Evolutionary conservation across 495 filamentous ascomycete genomes (phyloP), one percentile per base, ranked within the genome.

Genomic region (Aspergillus biplanus): DNA sequence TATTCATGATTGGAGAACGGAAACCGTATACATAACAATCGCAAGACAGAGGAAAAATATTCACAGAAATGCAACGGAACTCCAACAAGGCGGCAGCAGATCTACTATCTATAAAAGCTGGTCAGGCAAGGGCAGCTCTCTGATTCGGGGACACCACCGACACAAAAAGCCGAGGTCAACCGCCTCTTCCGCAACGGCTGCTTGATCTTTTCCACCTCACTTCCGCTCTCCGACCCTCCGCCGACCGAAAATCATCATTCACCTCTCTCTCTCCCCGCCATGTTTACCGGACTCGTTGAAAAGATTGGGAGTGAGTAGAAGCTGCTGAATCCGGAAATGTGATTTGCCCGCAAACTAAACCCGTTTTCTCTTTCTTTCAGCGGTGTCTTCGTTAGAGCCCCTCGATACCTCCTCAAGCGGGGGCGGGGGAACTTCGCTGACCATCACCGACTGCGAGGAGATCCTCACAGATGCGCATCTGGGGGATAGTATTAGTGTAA

Each of bases 271-370:
- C 47, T 50, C 47, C 21, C 33, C 72, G 85, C 55, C 50, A 99
- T 99, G 95, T 99, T 99, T 74, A 99, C 95, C 55, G 95, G 95
- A 63, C 90, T 99, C 63, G 92, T 99, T 46, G 96, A 99, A 80
- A 90, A 87, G 53, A 90, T 98, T 50, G 96, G 96, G 75, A 92
- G 96, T 96, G 78, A 77, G 85, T 62, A 42, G 13, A 32, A 18
- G 9, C 6, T 49, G 7, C 1, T 35, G n/a, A 53, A 16, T 18
- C 27, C 0, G 3, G 1, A 18, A 52, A 49, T n/a, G 61, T 65
- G n/a, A 5, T 39, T 37, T 37, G 13, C 11, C 32, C 3, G 33
- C 33, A 27, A 27, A 65, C 71, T 72, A 39, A 67, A 33, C 62
- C 49, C 48, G 58, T 47, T 49, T 5, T 32, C 55, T 65, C 37